Base-by-base conservation (phyloP, 176 grass and related monocot species). In the Saccharum spontaneum region DNA sequence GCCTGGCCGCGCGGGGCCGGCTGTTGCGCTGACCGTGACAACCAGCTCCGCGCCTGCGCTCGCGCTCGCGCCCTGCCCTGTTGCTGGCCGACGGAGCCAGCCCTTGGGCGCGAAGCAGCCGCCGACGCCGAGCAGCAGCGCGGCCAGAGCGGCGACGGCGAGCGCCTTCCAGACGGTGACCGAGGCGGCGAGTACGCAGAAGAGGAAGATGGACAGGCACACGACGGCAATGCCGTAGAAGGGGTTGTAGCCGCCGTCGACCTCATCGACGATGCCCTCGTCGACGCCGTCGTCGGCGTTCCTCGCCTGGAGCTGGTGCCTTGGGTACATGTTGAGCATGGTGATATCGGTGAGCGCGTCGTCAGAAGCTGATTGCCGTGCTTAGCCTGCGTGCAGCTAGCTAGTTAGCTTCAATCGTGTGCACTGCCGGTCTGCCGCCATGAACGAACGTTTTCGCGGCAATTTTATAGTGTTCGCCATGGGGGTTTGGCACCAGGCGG, bases 311-410 rank as follows among this genome's bases (percentile, higher is more conserved):
- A 33, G 9, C 41, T 39, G 17, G 7, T 24, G 9, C 67, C 78
- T 71, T 52, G 82, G 87, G 82, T 87, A 85, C 55, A 46, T 2
- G 38, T 45, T 75, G 20, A 80, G 76, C 87, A 85, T 89, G 55
- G 82, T n/a, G 65, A 23, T 23, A 59, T 50, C 60, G 16, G 1
- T 22, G 62, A 79, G 8, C 3, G 1, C 16, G 60, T 45, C 24
- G 60, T 46, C 7, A 16, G 10, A 48, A 48, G 40, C 40, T 30
- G 26, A 15, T 66, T 43, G 17, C 36, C 8, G 74, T 23, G 49
- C 16, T 79, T 78, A 2, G 40, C 22, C 43, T 40, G n/a, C 18
- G 60, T 39, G 9, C 3, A 68, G 17, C 8, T 69, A 59, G 40
- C 28, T 87, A 13, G 44, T 46, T 46, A 46, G 46, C 15, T 67